phyloP scores from a whole-genome alignment of 1,139 yeast species.

The Protomyces pachydermus region DNA sequence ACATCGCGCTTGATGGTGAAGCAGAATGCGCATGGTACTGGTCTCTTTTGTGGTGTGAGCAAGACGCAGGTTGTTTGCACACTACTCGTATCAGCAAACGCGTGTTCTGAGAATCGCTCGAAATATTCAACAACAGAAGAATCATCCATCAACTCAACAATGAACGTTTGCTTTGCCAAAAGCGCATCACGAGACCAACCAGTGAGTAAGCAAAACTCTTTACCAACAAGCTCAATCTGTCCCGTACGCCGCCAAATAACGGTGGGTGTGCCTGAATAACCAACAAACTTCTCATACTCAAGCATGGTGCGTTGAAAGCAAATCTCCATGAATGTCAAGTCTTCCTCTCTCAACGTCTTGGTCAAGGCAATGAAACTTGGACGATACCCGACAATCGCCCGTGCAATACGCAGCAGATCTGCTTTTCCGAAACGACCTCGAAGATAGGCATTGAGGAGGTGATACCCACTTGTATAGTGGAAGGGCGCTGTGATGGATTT shows the following conservation, averaged over 20 bases:
- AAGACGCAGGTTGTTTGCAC: slow-evolving; percentile 76
- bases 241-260: slow-evolving; percentile 95
- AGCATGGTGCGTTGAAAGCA: slow-evolving; percentile 86
- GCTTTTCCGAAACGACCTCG: slow-evolving; percentile 63
- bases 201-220: slow-evolving; percentile 81
- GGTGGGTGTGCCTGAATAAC: slow-evolving; percentile 87
- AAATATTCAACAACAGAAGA: slow-evolving; percentile 81
- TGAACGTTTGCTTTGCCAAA: slow-evolving; percentile 53
- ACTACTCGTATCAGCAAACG: slow-evolving; percentile 87
- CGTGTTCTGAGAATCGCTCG: slow-evolving; percentile 73
- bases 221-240: slow-evolving; percentile 88
- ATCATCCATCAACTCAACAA: slow-evolving; percentile 87
- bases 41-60: slow-evolving; percentile 50
- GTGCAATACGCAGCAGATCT: slow-evolving; percentile 75
- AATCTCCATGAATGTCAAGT: slow-evolving; percentile 90
- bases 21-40: slow-evolving; percentile 66
- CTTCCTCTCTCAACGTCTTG: slow-evolving; percentile 80
- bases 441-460: slow-evolving; percentile 69
- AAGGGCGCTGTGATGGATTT: slow-evolving; percentile 69
- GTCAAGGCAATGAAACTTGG: slow-evolving; percentile 93
- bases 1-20: slow-evolving; percentile 90
- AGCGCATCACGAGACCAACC: slow-evolving; percentile 80
- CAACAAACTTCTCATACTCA: slow-evolving; percentile 80
- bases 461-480: slow-evolving; percentile 87
- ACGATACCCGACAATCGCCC: slow-evolving; percentile 80